Evolutionary conservation across 345 rosid species (phyloP), one percentile per base, ranked within the genome.

Genomic region (Gossypium bickii): DNA sequence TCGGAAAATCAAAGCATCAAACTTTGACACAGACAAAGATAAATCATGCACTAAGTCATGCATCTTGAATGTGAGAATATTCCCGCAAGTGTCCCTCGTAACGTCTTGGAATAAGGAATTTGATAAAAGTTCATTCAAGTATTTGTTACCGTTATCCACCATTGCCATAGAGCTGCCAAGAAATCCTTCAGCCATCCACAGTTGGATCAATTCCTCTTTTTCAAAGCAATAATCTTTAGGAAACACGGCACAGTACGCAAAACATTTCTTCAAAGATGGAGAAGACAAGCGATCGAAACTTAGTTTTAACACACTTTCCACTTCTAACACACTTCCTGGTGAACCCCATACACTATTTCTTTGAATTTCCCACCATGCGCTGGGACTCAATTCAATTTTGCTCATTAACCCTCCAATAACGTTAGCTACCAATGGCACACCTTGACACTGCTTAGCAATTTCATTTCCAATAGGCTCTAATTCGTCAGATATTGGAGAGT

Each of bases 401-500:
- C 43, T 6, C 74, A 76, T 1, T n/a, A 44, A 4, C 4, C 58
- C 78, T 45, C 78, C 78, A 1, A 76, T n/a, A 12, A 58, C 64
- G 1, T 27, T 17, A 0, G 63, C 63, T 2, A 45, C 60, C 2
- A 76, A 16, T 6, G 84, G 81, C 12, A 75, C 15, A 9, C 79
- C 81, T 53, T 43, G 17, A 55, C 84, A 81, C 22, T 66, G 67
- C 12, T 48, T 25, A 2, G 77, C 84, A 72, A 81, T 76, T 10
- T 63, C 66, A n/a, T 27, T 60, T 24, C 77, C 84, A 16, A 81
- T 49, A 12, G 5, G 3, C 55, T 4, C 55, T 49, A 49, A 15
- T 4, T 15, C 55, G 0, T 13, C 7, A 49, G 17, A 49, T 4
- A 1, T 49, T 12, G 17, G 55, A 13, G n/a, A 49, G n/a, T 1